Base-by-base conservation (phyloP, 2,329 filamentous ascomycete species). In the Fusarium sulawesiense region DNA sequence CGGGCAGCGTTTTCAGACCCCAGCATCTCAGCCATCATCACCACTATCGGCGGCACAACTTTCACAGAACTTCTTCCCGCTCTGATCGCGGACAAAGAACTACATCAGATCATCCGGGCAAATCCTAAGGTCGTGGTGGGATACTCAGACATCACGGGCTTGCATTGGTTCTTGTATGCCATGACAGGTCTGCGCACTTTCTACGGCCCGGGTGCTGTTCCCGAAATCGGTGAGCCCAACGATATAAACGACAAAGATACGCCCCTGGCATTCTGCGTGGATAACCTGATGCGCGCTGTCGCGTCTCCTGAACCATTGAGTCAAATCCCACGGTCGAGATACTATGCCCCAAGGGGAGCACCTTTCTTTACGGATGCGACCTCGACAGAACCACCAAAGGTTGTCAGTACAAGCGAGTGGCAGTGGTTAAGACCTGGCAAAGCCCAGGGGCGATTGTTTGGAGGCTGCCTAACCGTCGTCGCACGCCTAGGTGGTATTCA, bases 51-150 rank as follows among this genome's bases (percentile, higher is more conserved):
- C 50, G 82, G 82, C 3, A 56, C 77, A 20, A 69, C 78, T 21
- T 79, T 81, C 53, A 82, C 75, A 5, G 80, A 83, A 73, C 77
- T 83, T 16, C 68, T 83, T 0, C 82, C 81, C 0, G 72, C 75
- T 4, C 64, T 83, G 0, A 60, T 81, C 7, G 77, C 73, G 2
- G 82, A 83, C 60, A 73, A 68, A 8, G 76, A 76, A 12, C 74
- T 83, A 4, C 79, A 80, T 30, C 54, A 25, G 13, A 56, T 61
- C 2, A 78, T 83, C 40, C 77, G 76, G 7, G 66, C 64, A 3
- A 75, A 80, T 47, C 82, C 81, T 34, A 83, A 83, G 74, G 76
- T 83, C 21, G 75, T 83, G 3, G 77, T 83, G 18, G 82, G 82
- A 3, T 82, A 77, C 58, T 82, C 80, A 3, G 82, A 83, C 58